phyloP scores from a whole-genome alignment of 768 basidiomycete species.

The Leccinum variicolor region DNA sequence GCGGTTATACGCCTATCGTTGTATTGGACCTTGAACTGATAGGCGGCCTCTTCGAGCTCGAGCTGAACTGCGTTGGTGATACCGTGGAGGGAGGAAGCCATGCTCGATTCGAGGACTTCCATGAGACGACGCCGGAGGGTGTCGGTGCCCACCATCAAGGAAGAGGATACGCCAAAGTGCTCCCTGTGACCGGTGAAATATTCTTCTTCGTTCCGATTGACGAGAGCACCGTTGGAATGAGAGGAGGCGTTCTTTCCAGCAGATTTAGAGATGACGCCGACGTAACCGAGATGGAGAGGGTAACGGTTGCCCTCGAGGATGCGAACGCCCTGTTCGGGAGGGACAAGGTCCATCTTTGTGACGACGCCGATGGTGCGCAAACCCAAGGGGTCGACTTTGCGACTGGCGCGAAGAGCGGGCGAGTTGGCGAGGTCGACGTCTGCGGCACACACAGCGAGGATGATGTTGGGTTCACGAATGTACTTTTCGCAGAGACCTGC shows the following conservation, averaged over 20 bases:
- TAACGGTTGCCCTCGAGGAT: slow-evolving; percentile 90
- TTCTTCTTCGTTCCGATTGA: slow-evolving; percentile 56
- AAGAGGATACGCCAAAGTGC: slow-evolving; percentile 56
- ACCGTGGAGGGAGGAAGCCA: slow-evolving; percentile 92
- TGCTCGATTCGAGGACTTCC: slow-evolving; percentile 96
- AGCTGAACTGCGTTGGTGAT: slow-evolving; percentile 97
- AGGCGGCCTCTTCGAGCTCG: slow-evolving; percentile 94
- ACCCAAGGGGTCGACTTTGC: slow-evolving; percentile 92
- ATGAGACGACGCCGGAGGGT: slow-evolving; percentile 88
- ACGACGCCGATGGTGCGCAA: slow-evolving; percentile 95
- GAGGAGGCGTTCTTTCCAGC: slow-evolving; percentile 51
- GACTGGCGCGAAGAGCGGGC: slow-evolving; percentile 88
- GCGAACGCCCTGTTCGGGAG: slow-evolving; percentile 73
- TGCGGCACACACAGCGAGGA: slow-evolving; percentile 97
- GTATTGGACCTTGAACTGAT: slow-evolving; percentile 99
- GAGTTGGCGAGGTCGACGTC: slow-evolving; percentile 99
- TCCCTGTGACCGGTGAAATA: slow-evolving; percentile 66
- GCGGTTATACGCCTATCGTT: slow-evolving; percentile 94
- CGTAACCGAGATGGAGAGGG: slow-evolving; percentile 95
- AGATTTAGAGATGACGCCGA: slow-evolving; percentile 91
- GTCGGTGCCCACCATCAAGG: slow-evolving; percentile 87
- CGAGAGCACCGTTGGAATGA: slow-evolving; percentile 47
- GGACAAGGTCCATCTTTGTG: slow-evolving; percentile 98
- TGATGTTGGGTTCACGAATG: slow-evolving; percentile 99
- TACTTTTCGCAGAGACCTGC: slow-evolving; percentile 88